These are phyloP conservation scores for Leishmania arabica DNA, from an alignment of 208 protist genomes.

Conservation along the genomic window DNA sequence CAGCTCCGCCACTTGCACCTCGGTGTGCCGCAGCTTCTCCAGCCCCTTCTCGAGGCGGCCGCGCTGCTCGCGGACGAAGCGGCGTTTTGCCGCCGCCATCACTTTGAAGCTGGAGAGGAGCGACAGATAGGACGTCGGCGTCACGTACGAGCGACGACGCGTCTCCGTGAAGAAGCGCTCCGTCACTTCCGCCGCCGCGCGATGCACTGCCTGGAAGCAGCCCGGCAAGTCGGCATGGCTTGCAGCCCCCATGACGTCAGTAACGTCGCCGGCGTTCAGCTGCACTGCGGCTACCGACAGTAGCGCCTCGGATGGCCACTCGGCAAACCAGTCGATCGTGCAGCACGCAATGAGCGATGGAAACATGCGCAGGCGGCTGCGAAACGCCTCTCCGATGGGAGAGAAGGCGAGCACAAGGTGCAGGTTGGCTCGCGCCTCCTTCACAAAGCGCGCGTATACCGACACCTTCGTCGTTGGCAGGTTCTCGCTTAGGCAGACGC, in stretches of 20 bases:
- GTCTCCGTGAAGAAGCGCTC: constrained; percentile 92
- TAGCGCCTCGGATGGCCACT: constrained; percentile 97
- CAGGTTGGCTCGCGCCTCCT: constrained; percentile 94
- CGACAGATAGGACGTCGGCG: constrained; percentile 97
- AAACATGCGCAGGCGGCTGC: constrained; percentile 97
- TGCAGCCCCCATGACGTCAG: constrained; percentile 12
- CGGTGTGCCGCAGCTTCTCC: constrained; percentile 93
- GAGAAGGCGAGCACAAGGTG: constrained; percentile 97
- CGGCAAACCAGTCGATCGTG: constrained; percentile 99
- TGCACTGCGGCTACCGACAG: constrained; percentile 91
- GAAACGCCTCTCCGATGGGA: constrained; percentile 95
- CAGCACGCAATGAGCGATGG: constrained; percentile 97
- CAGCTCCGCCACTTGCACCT: constrained; percentile 94
- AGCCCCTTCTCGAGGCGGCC: constrained; percentile 95
- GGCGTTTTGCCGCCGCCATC: constrained; percentile 86
- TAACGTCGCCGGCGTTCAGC: constrained; percentile 37
- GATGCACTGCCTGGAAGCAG: constrained; percentile 95
- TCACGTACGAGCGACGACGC: constrained; percentile 97
- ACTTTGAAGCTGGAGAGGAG: constrained; percentile 91
- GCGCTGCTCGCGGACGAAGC: constrained; percentile 82
- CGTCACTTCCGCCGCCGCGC: constrained; percentile 85
- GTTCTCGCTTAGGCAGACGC: constrained; percentile 89
- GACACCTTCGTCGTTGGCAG: constrained; percentile 95
- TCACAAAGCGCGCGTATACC: constrained; percentile 95
- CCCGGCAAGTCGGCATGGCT: constrained; percentile 52